A percentile compares a stretch with the other conserved stretches of the same genome.
These are phyloP conservation scores for Citrullus colocynthis DNA, from an alignment of 306 rosid genomes.

Conservation along the genomic window DNA sequence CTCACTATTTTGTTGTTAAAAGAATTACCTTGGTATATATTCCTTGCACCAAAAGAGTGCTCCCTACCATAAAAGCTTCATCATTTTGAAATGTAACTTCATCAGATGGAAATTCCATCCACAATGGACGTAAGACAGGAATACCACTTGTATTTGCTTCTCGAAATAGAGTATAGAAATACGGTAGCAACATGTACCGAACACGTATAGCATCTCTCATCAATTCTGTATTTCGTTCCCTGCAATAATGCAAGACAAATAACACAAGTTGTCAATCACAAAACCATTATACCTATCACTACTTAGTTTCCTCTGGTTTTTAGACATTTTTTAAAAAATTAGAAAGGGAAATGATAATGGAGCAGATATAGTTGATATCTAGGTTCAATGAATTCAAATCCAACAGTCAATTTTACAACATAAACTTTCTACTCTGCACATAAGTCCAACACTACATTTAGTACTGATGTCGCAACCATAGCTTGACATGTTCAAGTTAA, in stretches of 20 bases:
- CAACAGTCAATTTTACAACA: neutral
- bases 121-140: constrained; percentile 82
- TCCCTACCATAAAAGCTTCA: constrained; percentile 94
- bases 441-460: neutral
- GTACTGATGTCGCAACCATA: neutral
- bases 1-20: neutral
- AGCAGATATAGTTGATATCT: neutral
- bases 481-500: neutral
- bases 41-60: constrained; percentile 86
- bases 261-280: neutral
- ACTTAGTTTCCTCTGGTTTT: neutral
- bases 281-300: neutral
- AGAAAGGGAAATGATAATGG: neutral
- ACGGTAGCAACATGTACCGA: constrained; percentile 81
- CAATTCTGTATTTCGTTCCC: constrained; percentile 63
- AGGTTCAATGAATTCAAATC: neutral
- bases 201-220: constrained; percentile 74
- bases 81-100: constrained; percentile 86
- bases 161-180: constrained; percentile 82
- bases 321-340: neutral
- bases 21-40: constrained; percentile 68
- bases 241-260: constrained; percentile 21
- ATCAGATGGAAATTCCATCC: constrained; percentile 98
- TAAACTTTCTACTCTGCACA: neutral
- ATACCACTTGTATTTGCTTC: constrained; percentile 78